Conservation (phyloP, 805 yeast genomes). For the Wickerhamiella vanderwaltii region DNA sequence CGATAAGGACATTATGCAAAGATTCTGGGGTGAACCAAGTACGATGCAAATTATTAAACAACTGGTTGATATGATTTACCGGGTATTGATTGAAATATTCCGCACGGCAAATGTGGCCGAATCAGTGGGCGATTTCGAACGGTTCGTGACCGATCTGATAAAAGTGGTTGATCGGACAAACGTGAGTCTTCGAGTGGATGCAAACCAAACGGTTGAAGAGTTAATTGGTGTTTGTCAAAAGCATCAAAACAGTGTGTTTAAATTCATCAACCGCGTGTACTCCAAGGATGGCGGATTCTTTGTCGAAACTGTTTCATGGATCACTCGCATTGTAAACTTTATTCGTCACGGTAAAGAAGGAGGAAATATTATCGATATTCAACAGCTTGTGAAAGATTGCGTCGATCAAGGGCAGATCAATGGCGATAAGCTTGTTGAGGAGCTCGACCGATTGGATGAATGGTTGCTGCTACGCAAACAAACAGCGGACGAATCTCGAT, state of each 20-base stretch:
- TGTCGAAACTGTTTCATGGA: slow-evolving; percentile 61
- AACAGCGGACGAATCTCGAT: slow-evolving; percentile 16
- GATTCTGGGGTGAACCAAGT: slow-evolving; percentile 77
- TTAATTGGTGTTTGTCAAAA: slow-evolving; percentile 53
- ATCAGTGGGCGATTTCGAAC: slow-evolving; percentile 51
- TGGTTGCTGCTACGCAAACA: slow-evolving; percentile 22
- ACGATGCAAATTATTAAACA: slow-evolving; percentile 64
- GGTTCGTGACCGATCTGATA: slow-evolving; percentile 56
- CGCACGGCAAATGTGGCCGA: slow-evolving; percentile 52
- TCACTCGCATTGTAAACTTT: slow-evolving; percentile 50
- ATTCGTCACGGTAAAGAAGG: slow-evolving; percentile 45
- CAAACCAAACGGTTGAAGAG: slow-evolving; percentile 53
- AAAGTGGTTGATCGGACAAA: slow-evolving; percentile 40
- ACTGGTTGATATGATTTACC: slow-evolving; percentile 57
- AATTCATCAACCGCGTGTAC: slow-evolving; percentile 72
- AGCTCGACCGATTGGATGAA: slow-evolving; percentile 32
- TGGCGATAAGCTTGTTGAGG: slow-evolving; percentile 27
- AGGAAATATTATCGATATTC: slow-evolving; percentile 36
- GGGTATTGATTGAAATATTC: slow-evolving; percentile 59
- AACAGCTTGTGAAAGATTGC: slow-evolving; percentile 24
- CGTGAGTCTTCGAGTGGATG: slow-evolving; percentile 32
- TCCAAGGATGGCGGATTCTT: slow-evolving; percentile 65
- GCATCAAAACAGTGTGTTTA: slow-evolving; percentile 61
- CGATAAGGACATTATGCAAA: slow-evolving; percentile 64
- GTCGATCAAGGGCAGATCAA: slow-evolving; percentile 23